Base-by-base conservation (phyloP, 306 rosid genomes). In the Erythrophleum fordii region DNA sequence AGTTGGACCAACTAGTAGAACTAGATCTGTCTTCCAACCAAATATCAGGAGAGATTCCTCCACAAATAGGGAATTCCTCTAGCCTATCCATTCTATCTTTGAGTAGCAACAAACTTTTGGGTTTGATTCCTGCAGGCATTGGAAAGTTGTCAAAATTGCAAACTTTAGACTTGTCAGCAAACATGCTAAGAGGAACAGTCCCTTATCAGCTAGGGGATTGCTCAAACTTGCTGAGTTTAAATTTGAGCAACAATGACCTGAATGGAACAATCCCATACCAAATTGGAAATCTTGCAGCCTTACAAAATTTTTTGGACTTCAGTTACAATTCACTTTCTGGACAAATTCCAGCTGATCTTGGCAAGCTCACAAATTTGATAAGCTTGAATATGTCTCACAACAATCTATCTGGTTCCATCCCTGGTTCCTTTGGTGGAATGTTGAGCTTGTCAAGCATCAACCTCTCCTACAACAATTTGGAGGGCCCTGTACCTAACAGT, bases 381-480 rank as follows among this genome's bases (percentile, higher is more conserved):
- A 86, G 59, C 58, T 46, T 83, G 39, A 86, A 86, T 56, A 39
- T 86, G 34, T 86, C 90, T n/a, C 83, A 77, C 73, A 83, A 86
- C 22, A 52, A 76, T 58, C 81, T 86, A 35, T 61, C 85, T 1
- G 87, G 89, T 22, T 77, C 85, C 5, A 76, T 86, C 76, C 89
- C 87, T 11, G 5, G 17, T 18, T 65, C 48, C 48, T 26, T 65
- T 35, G 23, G 46, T 34, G 46, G 41, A 35, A 65, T 65, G 70
- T 34, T 16, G 8, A 34, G 70, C 20, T 35, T 35, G 70, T 65
- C 70, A 65, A 65, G 70, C 14, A 8, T 65, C 14, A n/a, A 65
- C 48, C 46, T 65, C 69, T 62, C 69, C 6, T 31, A 31, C 41
- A 62, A 62, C 69, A 62, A 62, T 17, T 62, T 62, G 25, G 45